Base-by-base conservation (phyloP, 1,139 yeast genomes). In the Magnusiomyces sp. region DNA sequence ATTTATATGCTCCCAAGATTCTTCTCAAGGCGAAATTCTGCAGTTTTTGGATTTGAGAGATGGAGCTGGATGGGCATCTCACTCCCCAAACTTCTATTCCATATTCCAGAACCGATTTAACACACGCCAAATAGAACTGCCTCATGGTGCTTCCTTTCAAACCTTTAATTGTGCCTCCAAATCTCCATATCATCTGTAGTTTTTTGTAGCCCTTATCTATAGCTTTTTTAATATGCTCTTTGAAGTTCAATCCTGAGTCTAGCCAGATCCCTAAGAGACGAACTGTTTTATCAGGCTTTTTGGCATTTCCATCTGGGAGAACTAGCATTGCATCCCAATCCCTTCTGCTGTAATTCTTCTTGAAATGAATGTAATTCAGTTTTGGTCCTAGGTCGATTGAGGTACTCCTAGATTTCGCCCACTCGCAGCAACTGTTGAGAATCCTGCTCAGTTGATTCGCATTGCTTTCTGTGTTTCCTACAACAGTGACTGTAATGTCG, bases 361-460 rank as follows among this genome's bases (percentile, higher is more conserved):
- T 32, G 33, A 45, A 45, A 39, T 45, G 48, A 2, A 45, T 29
- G 23, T 38, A 38, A 6, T 33, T 40, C 2, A 38, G 43, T n/a
- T 45, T 45, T 13, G 29, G 29, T 20, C 54, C 55, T 14, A 45
- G 34, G 40, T 53, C 55, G 20, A 53, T 40, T 38, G 17, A 11
- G 2, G 40, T 37, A 11, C 17, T 37, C n/a, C 40, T 37, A 16
- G 40, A n/a, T n/a, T 14, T 37, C 3, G 16, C 19, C 40, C 19
- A 37, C 3, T 37, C 19, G n/a, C 40, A 37, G 7, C 40, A 37
- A 11, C n/a, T 37, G 2, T 2, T 17, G 2, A 37, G 20, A 2
- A 37, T 37, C 13, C 20, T 37, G 40, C 40, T 14, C 2, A 37
- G 6, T 10, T 2, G 2, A 2, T 37, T n/a, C 4, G 16, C 20